Evolutionary conservation across 2,329 filamentous ascomycete genomes (phyloP).

Genomic region (Hysterium pulicare): DNA sequence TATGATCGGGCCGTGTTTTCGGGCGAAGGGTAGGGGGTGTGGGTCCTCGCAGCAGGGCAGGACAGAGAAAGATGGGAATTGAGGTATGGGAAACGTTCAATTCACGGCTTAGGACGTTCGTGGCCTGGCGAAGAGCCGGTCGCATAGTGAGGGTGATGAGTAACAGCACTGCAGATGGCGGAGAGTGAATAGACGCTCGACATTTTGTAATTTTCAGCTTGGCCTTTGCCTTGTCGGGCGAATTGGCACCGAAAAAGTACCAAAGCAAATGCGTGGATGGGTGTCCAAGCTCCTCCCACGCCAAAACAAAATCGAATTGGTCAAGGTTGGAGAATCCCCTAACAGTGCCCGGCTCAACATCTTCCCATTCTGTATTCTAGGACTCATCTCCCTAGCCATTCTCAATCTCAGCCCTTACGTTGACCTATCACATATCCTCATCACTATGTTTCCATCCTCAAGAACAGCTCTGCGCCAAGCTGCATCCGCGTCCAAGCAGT

Average conservation of each 20-base stretch:
- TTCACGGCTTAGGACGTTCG: constrained; percentile 25
- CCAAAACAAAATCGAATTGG: too few relatives aligned
- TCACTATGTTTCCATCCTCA: constrained; percentile 36
- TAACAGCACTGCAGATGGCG: too few relatives aligned
- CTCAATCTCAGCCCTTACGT: too few relatives aligned
- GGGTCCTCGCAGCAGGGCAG: constrained; percentile 25
- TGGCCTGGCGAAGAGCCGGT: constrained; percentile 25
- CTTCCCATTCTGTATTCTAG: too few relatives aligned
- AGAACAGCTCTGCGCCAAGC: constrained; percentile 38
- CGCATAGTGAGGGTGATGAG: constrained; percentile 33
- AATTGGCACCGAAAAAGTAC: constrained; percentile 1
- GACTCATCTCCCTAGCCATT: too few relatives aligned
- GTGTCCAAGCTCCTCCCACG: constrained; percentile 6
- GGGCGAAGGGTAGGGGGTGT: constrained; percentile 9
- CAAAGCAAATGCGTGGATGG: too few relatives aligned
- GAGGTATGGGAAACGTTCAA: constrained; percentile 14
- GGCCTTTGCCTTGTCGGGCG: not conserved
- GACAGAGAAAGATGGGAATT: constrained; percentile 34
- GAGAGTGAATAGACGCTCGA: too few relatives aligned
- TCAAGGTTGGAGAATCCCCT: too few relatives aligned
- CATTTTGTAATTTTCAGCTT: too few relatives aligned
- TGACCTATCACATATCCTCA: too few relatives aligned
- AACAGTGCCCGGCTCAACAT: too few relatives aligned
- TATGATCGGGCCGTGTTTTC: constrained; percentile 3
- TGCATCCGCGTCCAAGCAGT: constrained; percentile 31